These are phyloP conservation scores for Thelonectria rubi DNA, from an alignment of 2,329 filamentous ascomycete species.

Conservation along the genomic window DNA sequence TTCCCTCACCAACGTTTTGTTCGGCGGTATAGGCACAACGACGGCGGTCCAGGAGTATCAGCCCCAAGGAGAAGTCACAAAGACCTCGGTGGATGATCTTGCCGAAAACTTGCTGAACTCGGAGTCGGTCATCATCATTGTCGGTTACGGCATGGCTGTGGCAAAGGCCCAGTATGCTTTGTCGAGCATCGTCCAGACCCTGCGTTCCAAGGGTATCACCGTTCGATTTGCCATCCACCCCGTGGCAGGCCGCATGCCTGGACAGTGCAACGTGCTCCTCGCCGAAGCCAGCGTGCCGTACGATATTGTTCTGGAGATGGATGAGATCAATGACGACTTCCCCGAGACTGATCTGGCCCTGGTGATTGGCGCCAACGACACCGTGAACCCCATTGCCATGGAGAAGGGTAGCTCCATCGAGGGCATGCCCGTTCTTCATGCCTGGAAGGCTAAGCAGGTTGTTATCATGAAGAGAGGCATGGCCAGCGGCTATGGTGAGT, in stretches of 20 bases:
- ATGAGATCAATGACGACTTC: slow-evolving; percentile 96
- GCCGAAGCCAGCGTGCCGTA: slow-evolving; percentile 90
- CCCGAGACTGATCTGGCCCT: slow-evolving; percentile 84
- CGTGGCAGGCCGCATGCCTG: slow-evolving; percentile 90
- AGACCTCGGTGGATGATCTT: slow-evolving; percentile 82
- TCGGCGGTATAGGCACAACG: slow-evolving; percentile 79
- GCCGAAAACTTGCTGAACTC: slow-evolving; percentile 78
- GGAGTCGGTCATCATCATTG: slow-evolving; percentile 87
- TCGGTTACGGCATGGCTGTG: slow-evolving; percentile 94
- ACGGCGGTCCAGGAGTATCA: slow-evolving; percentile 70
- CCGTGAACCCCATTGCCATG: slow-evolving; percentile 88
- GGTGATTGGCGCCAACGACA: slow-evolving; percentile 92
- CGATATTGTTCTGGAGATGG: slow-evolving; percentile 94
- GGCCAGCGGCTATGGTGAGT: slow-evolving; percentile 83
- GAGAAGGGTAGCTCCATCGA: slow-evolving; percentile 86
- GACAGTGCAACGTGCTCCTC: slow-evolving; percentile 90
- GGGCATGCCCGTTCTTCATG: slow-evolving; percentile 91
- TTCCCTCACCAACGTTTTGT: slow-evolving; percentile 87
- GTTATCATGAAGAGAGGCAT: slow-evolving; percentile 93
- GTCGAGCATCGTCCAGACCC: slow-evolving; percentile 77
- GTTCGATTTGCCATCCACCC: slow-evolving; percentile 92
- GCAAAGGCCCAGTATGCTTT: slow-evolving; percentile 94
- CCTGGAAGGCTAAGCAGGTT: slow-evolving; percentile 93
- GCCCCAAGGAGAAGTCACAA: slow-evolving; percentile 81
- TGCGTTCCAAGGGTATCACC: slow-evolving; percentile 79